Evolutionary conservation across 2,329 filamentous ascomycete genomes (phyloP), one percentile per base, ranked within the genome.

Genomic region (Botrytis fabae): DNA sequence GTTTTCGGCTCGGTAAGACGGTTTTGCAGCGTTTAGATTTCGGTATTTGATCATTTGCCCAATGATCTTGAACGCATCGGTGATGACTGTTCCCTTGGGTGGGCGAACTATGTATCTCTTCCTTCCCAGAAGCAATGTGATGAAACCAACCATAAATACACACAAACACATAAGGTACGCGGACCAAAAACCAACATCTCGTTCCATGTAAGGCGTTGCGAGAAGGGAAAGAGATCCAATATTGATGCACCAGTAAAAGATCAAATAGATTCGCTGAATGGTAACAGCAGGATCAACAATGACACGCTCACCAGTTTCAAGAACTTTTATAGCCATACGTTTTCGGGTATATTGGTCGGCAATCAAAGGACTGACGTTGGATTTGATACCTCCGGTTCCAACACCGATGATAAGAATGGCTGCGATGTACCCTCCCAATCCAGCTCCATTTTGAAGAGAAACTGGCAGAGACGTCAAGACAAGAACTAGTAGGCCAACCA

Each of bases 191-290:
- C 84, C 85, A 83, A 77, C 84, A 82, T 75, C 85, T 70, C 81
- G 80, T 74, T 85, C 84, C 9, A 83, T 77, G 38, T 84, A 85
- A 0, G 81, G 80, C 7, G 82, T 84, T 2, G 82, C 80, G 12
- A 84, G 74, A 66, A 86, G 87, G 46, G 85, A 80, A 14, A 79
- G 73, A 38, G 89, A 86, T 57, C 91, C 92, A 20, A 91, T 78
- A 79, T 93, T 93, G 83, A 92, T 90, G 77, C 90, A 86, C 73
- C 91, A 84, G 82, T 93, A 93, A 80, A 92, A 93, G 80, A 74
- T 71, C 16, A 78, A 65, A 59, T 78, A 78, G 22, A 80, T 77
- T 28, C 88, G 84, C 3, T 86, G 84, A 20, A 88, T 82, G 3
- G 89, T 91, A 61, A 87, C 82, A 63, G 86, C 85, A 0, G 88